These are phyloP conservation scores for Pseudohalonectria lignicola DNA, from an alignment of 2,329 filamentous ascomycete genomes.

Conservation along the genomic window DNA sequence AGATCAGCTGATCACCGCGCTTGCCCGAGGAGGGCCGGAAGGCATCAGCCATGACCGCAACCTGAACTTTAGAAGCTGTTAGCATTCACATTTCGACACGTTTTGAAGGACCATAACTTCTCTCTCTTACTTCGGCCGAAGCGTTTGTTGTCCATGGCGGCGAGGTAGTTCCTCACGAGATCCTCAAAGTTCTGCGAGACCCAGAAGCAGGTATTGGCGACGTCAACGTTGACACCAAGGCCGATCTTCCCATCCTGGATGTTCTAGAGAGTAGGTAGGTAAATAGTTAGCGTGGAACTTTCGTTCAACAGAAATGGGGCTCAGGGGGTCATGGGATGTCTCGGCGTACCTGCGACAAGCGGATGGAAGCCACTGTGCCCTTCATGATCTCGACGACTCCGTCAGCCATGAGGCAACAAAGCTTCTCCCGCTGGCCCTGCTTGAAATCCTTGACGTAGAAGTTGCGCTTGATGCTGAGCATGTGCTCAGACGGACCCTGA, in stretches of 20 bases:
- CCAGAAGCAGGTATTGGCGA: constrained; percentile 90
- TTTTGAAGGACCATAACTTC: too few species aligned
- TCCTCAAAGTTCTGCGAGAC: constrained; percentile 27
- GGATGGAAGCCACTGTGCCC: constrained; percentile 78
- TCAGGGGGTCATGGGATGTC: too few species aligned
- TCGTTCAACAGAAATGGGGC: too few species aligned
- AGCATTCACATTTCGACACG: too few species aligned
- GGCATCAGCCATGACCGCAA: too few species aligned
- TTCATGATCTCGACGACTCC: constrained; percentile 32
- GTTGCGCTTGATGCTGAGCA: constrained; percentile 66
- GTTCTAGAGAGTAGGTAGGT: too few species aligned
- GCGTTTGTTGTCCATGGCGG: constrained; percentile 11
- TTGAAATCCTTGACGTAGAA: constrained; percentile 57
- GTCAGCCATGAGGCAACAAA: constrained; percentile 45
- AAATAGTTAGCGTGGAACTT: too few species aligned
- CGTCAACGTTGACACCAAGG: constrained; percentile 78
- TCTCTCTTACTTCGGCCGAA: too few species aligned
- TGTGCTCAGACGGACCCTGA: constrained; percentile 57
- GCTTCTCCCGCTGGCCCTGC: constrained; percentile 42
- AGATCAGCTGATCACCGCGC: constrained; percentile 9
- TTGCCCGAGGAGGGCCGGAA: constrained; percentile 10
- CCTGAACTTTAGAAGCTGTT: too few species aligned
- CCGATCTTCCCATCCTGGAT: constrained; percentile 37
- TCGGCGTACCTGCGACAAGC: constrained; percentile 52
- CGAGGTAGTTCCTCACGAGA: constrained; percentile 19